Evolutionary conservation across 2,329 filamentous ascomycete species (phyloP).

Genomic region (Cryphonectria naterciae): DNA sequence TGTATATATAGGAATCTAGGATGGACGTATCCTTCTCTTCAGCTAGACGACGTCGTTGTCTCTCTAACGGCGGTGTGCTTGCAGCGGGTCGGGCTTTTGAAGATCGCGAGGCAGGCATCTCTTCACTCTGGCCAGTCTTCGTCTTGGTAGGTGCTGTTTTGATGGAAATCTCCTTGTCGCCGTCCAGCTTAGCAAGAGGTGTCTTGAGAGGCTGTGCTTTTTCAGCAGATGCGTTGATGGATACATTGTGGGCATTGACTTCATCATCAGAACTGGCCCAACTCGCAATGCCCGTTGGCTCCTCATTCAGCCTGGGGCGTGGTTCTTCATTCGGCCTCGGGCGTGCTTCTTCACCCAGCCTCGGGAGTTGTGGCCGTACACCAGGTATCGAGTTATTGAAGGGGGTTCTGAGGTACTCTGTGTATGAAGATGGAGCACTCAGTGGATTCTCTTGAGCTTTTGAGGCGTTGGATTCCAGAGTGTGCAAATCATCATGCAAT

Average conservation of each 20-base stretch:
- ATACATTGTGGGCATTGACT: not conserved
- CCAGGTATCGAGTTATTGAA: not conserved
- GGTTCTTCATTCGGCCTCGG: not conserved
- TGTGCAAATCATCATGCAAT: not conserved
- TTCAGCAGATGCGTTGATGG: not conserved
- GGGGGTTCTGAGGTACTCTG: not conserved
- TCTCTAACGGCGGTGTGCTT: conserved; percentile 23
- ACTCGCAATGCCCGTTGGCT: not conserved
- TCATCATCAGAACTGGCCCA: not conserved
- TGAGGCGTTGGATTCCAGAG: not conserved
- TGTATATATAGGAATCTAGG: conserved; percentile 37
- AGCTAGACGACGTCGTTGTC: conserved; percentile 21
- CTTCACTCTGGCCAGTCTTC: conserved; percentile 7
- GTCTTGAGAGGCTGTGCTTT: not conserved
- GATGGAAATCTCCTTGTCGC: not conserved
- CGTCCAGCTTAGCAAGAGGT: not conserved
- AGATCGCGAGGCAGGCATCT: conserved; percentile 4
- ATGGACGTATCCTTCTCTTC: conserved; percentile 21
- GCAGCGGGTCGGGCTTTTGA: not conserved
- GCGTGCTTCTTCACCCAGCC: not conserved
- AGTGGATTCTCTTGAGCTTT: conserved; percentile 1
- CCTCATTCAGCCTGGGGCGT: not conserved
- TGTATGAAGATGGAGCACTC: not conserved
- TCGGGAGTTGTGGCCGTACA: not conserved
- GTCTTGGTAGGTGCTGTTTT: conserved; percentile 2